These are phyloP conservation scores for Boletus patriciae DNA, from an alignment of 768 basidiomycete genomes.

Conservation along the genomic window DNA sequence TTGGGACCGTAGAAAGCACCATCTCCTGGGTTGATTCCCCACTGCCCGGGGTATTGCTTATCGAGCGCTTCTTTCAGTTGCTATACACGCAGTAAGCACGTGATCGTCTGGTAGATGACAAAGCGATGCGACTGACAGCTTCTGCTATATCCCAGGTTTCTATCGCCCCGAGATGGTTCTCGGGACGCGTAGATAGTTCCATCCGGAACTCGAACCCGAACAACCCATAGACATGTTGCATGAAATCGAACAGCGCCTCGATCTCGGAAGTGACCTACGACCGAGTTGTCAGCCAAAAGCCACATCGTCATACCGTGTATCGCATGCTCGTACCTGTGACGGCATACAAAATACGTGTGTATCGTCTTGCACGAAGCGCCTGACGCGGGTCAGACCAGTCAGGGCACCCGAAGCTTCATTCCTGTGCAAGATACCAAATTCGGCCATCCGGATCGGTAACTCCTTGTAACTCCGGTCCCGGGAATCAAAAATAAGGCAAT, in stretches of 20 bases:
- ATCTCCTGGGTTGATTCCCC: conserved; percentile 93
- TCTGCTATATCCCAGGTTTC: conserved; percentile 93
- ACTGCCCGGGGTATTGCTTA: conserved; percentile 80
- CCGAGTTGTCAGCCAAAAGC: not conserved
- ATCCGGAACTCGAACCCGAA: conserved; percentile 96
- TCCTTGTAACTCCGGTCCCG: conserved; percentile 93
- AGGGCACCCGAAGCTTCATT: conserved; percentile 96
- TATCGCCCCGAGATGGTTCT: conserved; percentile 86
- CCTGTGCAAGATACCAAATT: conserved; percentile 95
- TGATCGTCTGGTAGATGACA: not conserved
- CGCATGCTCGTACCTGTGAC: conserved; percentile 56
- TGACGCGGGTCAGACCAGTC: conserved; percentile 88
- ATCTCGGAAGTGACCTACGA: conserved; percentile 85
- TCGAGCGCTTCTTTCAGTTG: conserved; percentile 86
- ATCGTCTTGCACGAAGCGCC: conserved; percentile 96
- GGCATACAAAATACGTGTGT: conserved; percentile 99
- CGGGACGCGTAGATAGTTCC: conserved; percentile 93
- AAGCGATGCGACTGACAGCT: conserved; percentile 45
- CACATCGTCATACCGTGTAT: not conserved
- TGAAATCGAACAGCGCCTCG: conserved; percentile 85
- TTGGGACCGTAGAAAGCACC: conserved; percentile 99
- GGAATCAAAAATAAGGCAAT: conserved; percentile 93
- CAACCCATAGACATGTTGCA: conserved; percentile 88
- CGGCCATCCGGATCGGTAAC: conserved; percentile 95
- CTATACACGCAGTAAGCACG: conserved; percentile 38